Conservation (phyloP, 768 basidiomycete genomes). For the Roridomyces roridus region DNA sequence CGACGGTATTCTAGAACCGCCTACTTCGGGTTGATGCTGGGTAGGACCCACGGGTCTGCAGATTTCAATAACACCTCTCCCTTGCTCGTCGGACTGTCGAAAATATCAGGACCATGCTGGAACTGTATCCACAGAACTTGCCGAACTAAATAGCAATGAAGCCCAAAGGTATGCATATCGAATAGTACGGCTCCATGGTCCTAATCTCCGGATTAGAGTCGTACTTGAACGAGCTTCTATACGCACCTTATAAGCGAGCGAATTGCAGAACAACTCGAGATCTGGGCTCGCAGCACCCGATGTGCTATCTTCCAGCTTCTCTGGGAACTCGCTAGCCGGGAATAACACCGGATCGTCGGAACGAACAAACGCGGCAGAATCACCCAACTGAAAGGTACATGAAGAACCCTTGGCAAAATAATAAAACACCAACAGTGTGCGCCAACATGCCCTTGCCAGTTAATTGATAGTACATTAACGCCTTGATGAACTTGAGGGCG, state of each 20-base stretch:
- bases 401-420: background rate
- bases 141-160: slow-evolving; percentile 52
- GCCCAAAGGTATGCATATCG: slow-evolving; percentile 43
- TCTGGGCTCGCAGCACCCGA: slow-evolving; percentile 54
- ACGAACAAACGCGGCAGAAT: slow-evolving; percentile 65
- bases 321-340: slow-evolving; percentile 40
- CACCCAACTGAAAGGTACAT: slow-evolving; percentile 44
- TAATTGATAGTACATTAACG: slow-evolving; percentile 48
- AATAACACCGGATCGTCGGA: slow-evolving; percentile 59
- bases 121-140: slow-evolving; percentile 17
- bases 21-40: slow-evolving; percentile 52
- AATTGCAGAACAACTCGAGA: slow-evolving; percentile 51
- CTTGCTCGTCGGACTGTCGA: slow-evolving; percentile 47
- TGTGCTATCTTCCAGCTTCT: slow-evolving; percentile 49
- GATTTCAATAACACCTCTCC: slow-evolving; percentile 48
- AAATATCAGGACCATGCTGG: background rate
- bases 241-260: slow-evolving; percentile 48
- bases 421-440: slow-evolving; percentile 51
- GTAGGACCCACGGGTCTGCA: slow-evolving; percentile 48
- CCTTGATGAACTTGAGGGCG: slow-evolving; percentile 33
- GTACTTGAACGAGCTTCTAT: no score
- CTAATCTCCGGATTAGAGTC: slow-evolving; percentile 22
- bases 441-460: slow-evolving; percentile 57
- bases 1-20: slow-evolving; percentile 8
- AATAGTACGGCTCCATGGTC: slow-evolving; percentile 43